These are phyloP conservation scores for Arabidopsis arenosa DNA, from an alignment of 345 rosid species.

Conservation along the genomic window DNA sequence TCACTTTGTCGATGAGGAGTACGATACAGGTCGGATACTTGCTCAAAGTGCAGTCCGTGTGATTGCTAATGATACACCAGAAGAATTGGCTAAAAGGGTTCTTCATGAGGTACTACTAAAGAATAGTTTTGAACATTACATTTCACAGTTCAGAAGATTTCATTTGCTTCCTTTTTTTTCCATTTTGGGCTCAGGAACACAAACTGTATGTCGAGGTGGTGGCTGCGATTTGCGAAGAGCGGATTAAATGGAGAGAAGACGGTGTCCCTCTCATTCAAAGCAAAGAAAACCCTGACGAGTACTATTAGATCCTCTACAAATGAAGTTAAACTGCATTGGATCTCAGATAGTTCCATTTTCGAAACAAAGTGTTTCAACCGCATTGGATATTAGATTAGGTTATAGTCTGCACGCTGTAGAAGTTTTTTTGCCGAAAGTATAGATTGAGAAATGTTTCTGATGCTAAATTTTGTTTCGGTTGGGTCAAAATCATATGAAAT, in stretches of 20 bases:
- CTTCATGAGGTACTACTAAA: slow-evolving; percentile 61
- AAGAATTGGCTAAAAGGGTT: slow-evolving; percentile 82
- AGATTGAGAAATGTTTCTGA: slow-evolving; percentile 14
- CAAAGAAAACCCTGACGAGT: slow-evolving; percentile 56
- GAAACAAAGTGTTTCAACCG: not conserved
- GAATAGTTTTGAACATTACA: slow-evolving; percentile 15
- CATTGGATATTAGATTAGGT: slow-evolving; percentile 11
- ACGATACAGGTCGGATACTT: slow-evolving; percentile 83
- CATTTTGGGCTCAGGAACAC: slow-evolving; percentile 64
- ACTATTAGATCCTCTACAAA: slow-evolving; percentile 40
- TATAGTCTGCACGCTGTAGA: slow-evolving; percentile 16
- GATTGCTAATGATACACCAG: slow-evolving; percentile 63
- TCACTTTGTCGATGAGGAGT: slow-evolving; percentile 92
- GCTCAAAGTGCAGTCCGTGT: slow-evolving; percentile 84
- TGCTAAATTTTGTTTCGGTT: slow-evolving; percentile 15
- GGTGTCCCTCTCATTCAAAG: slow-evolving; percentile 78
- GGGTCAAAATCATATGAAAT: not conserved
- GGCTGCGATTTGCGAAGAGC: slow-evolving; percentile 70
- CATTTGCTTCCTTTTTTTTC: not conserved
- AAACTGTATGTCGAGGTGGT: slow-evolving; percentile 71
- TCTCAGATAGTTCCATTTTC: slow-evolving; percentile 23
- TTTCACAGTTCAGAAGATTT: not conserved
- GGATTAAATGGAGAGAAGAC: slow-evolving; percentile 82
- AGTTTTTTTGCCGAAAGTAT: slow-evolving; percentile 11
- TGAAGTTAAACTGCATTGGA: not conserved